Conservation (phyloP, 495 filamentous ascomycete species). For the Aspergillus sparsus region DNA sequence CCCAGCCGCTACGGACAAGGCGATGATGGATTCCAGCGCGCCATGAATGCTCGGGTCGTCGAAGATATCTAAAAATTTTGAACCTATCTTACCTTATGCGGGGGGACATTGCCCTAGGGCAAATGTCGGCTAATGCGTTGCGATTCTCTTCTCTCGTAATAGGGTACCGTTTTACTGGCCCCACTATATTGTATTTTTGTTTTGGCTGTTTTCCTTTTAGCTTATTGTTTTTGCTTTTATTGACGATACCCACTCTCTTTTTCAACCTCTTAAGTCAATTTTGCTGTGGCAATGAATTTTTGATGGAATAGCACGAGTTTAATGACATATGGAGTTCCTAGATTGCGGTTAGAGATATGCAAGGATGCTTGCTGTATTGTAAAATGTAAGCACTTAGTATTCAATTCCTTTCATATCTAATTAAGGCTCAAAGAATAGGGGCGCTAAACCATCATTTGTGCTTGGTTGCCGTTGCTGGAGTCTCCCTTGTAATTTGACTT, state of each 20-base stretch:
- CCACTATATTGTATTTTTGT: slow-evolving; percentile 26
- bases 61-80: slow-evolving; percentile 76
- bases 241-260: slow-evolving; percentile 47
- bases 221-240: slow-evolving; percentile 15
- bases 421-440: no score
- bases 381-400: no score
- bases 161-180: not conserved
- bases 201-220: slow-evolving; percentile 10
- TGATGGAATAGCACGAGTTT: no score
- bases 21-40: slow-evolving; percentile 71
- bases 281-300: not conserved
- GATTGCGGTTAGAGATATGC: no score
- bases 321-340: no score
- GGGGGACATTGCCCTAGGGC: not conserved
- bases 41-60: slow-evolving; percentile 81
- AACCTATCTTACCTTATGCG: slow-evolving; percentile 8
- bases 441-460: no score
- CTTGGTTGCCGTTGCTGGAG: no score
- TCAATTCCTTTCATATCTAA: no score
- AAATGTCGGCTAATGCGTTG: slow-evolving; percentile 22
- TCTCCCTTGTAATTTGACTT: no score
- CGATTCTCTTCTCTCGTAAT: slow-evolving; percentile 7
- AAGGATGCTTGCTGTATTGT: no score
- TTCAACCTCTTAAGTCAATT: not conserved
- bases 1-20: slow-evolving; percentile 52